Percentiles rank a stretch among this genome's conserved stretches.
These are phyloP conservation scores for Fusarium stilboides DNA, from an alignment of 2,329 filamentous ascomycete species.

Conservation along the genomic window DNA sequence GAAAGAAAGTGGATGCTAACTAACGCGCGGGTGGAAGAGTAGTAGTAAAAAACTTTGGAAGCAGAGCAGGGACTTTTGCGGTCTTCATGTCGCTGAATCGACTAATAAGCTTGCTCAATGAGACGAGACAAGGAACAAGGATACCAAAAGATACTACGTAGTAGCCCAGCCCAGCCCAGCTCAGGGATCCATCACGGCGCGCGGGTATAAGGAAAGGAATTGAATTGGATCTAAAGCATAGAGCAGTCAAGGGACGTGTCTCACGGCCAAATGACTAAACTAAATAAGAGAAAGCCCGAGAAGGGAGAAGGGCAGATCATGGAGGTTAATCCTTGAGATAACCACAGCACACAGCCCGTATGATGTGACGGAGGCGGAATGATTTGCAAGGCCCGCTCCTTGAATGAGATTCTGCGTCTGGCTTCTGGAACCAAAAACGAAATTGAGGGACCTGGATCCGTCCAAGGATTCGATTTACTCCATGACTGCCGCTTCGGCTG, in stretches of 20 bases:
- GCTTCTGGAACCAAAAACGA: constrained; percentile 35
- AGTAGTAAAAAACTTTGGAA: constrained; percentile 26
- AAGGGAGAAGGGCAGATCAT: background rate
- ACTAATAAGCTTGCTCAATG: constrained; percentile 37
- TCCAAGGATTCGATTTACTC: constrained; percentile 12
- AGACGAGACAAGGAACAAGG: constrained; percentile 35
- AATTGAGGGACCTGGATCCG: constrained; percentile 14
- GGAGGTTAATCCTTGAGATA: background rate
- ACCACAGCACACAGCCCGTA: background rate
- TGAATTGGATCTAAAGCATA: constrained; percentile 14
- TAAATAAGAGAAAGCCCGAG: constrained; percentile 16
- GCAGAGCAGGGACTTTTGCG: constrained; percentile 30
- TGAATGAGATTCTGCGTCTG: constrained; percentile 5
- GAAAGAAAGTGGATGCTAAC: constrained; percentile 25
- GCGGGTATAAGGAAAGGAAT: constrained; percentile 20
- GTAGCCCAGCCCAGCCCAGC: constrained; percentile 1
- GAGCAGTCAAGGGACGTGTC: constrained; percentile 16
- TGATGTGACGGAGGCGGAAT: constrained; percentile 22
- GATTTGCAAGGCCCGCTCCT: constrained; percentile 28
- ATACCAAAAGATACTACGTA: constrained; percentile 27
- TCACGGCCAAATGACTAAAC: constrained; percentile 10
- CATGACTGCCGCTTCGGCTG: constrained; percentile 33
- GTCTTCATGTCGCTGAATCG: constrained; percentile 35
- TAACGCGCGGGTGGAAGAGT: constrained; percentile 26
- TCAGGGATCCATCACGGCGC: constrained; percentile 11